phyloP scores from a whole-genome alignment of 2,329 filamentous ascomycete species.

The Sclerotinia spermophila region DNA sequence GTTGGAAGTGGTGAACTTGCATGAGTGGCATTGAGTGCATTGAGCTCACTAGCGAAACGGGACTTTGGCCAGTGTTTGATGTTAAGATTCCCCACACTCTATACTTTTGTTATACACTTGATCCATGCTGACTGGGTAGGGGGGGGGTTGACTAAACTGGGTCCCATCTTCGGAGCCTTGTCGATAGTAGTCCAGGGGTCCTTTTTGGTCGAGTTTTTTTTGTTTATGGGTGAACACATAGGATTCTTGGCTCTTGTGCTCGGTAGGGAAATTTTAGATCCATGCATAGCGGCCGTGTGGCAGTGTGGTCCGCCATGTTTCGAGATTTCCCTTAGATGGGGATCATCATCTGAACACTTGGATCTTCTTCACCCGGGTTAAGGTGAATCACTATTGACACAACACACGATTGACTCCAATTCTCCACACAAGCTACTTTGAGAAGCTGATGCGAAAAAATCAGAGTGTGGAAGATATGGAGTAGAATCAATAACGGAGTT shows the following conservation, averaged over 20 bases:
- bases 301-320: conserved; percentile 28
- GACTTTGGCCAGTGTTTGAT: conserved; percentile 37
- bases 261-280: conserved; percentile 22
- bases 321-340: conserved; percentile 28
- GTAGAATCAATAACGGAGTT: conserved; percentile 7
- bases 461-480: conserved; percentile 12
- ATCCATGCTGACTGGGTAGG: conserved; percentile 28
- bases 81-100: conserved; percentile 36
- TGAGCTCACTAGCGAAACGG: conserved; percentile 32
- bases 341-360: conserved; percentile 36
- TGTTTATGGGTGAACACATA: conserved; percentile 29
- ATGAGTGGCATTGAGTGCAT: conserved; percentile 35
- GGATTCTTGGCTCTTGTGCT: conserved; percentile 23
- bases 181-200: conserved; percentile 33
- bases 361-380: conserved; percentile 29
- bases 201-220: conserved; percentile 24
- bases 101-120: conserved; percentile 23
- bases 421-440: conserved; percentile 14
- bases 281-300: conserved; percentile 28
- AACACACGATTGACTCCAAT: conserved; percentile 19
- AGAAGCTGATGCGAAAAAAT: conserved; percentile 14
- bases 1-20: conserved; percentile 18
- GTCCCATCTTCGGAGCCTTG: conserved; percentile 33
- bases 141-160: conserved; percentile 15
- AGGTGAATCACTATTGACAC: conserved; percentile 34